Base-by-base conservation (phyloP, 768 basidiomycete genomes). In the Jaapia argillacea region DNA sequence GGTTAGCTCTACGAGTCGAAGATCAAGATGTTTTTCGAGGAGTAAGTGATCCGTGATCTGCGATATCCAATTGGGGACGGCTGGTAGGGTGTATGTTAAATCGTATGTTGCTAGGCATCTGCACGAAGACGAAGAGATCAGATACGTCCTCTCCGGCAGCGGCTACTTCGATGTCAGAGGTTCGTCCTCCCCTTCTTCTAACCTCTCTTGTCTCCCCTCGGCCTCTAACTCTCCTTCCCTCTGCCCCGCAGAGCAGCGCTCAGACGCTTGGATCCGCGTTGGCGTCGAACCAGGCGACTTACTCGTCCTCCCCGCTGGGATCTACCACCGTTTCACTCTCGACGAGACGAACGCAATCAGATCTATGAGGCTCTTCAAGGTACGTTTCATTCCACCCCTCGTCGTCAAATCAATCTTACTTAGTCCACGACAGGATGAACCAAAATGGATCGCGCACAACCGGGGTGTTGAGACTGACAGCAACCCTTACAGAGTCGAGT, bases 91-190 rank as follows among this genome's bases (percentile, higher is more conserved):
- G n/a, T 25, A 7, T 42, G 43, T 37, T 43, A 37, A 51, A 39
- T 21, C 13, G 42, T 21, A 10, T 42, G 22, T 21, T 3, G 0
- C 22, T 51, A 88, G 87, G 54, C 91, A 96, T 54, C 74, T 97
- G 70, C 93, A 96, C 53, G 90, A 96, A 60, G 92, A 96, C 54
- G 92, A 97, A 55, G 92, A 97, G 63, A 94, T 93, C 55, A 72
- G 92, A 5, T 97, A 87, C 54, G 78, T 93, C 52, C 70, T 90
- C 31, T 69, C 73, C 1, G 93, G 93, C n/a, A 79, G 76, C 27
- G 92, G 90, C 0, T 98, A 79, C 70, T 97, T 96, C 57, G 93
- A 97, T 52, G 76, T 97, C 31, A 74, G 91, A 46, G 87, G 87
- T 87, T 50, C 44, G 78, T 53, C 21, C 13, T 36, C 4, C 22